phyloP scores from a whole-genome alignment of 768 basidiomycete genomes.

The Suillus clintonianus region DNA sequence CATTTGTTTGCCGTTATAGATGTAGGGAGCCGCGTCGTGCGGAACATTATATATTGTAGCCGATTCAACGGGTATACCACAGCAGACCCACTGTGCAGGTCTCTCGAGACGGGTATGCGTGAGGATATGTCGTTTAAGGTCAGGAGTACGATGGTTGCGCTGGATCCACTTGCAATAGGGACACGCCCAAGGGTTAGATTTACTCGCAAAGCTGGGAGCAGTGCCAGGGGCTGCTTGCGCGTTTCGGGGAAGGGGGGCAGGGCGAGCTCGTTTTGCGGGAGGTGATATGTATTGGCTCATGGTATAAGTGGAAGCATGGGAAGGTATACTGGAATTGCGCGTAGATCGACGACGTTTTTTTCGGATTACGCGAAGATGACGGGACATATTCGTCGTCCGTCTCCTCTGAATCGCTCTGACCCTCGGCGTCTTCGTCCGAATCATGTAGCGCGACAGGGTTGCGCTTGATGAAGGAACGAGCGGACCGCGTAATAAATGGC shows the following conservation, averaged over 20 bases:
- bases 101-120: constrained; percentile 47
- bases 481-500: constrained; percentile 15
- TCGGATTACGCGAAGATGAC: constrained; percentile 32
- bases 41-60: constrained; percentile 23
- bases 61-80: constrained; percentile 32
- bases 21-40: constrained; percentile 23
- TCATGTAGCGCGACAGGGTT: constrained; percentile 7
- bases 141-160: constrained; percentile 52
- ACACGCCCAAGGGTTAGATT: constrained; percentile 43
- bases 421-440: constrained; percentile 32
- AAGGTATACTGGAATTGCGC: constrained; percentile 1
- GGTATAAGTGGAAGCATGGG: not conserved
- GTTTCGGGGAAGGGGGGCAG: constrained; percentile 47
- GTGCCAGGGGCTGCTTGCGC: constrained; percentile 36
- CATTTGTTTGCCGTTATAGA: constrained; percentile 31
- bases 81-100: constrained; percentile 40
- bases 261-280: constrained; percentile 29
- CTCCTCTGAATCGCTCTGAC: constrained; percentile 40
- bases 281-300: constrained; percentile 2
- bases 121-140: constrained; percentile 58
- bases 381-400: constrained; percentile 50
- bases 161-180: constrained; percentile 51
- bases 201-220: constrained; percentile 19
- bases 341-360: constrained; percentile 36
- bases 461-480: constrained; percentile 10